Evolutionary conservation across 306 rosid species (phyloP), one percentile per base, ranked within the genome.

Genomic region (Cicer bijugum): DNA sequence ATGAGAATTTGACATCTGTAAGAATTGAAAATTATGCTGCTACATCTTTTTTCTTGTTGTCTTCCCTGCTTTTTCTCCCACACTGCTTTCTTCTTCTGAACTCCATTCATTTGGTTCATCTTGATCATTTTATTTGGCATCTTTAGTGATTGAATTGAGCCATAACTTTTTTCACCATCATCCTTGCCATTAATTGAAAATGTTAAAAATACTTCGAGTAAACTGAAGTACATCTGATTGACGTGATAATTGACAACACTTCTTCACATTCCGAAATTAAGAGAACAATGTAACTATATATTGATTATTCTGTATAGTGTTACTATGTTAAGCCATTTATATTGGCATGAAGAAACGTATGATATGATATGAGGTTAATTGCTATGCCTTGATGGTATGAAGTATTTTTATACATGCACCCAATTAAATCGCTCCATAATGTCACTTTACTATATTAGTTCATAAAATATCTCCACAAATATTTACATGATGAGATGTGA

Each of bases 1-100:
- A 84, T 40, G 91, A 94, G 86, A 94, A 94, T 85, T 83, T 94
- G 76, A 79, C 90, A 20, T 80, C 85, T 76, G 97, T 93, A 89
- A 82, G 86, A 57, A 58, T 69, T 40, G 39, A 75, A 75, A 55
- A 65, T 62, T 58, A 17, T 16, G 28, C 39, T 17, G 14, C 64
- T 69, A 39, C 56, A n/a, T 71, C 57, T 45, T 45, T 51, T 58
- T 76, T 63, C 40, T 51, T 12, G 12, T 7, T 82, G 74, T 38
- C 48, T 72, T 77, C 35, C 33, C 39, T 63, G 60, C 12, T 43
- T 50, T 8, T 43, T 6, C 43, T 59, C 46, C 60, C 61, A 12
- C 28, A 57, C 15, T n/a, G 12, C 9, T 60, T 63, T 16, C 5
- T 64, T 46, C n/a, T 42, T 12, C 1, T 33, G 19, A 37, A 33